A percentile compares a stretch with the other conserved stretches of the same genome.
phyloP scores from a whole-genome alignment of 305 asterid genomes.

The Fraxinus xanthoxyloides region DNA sequence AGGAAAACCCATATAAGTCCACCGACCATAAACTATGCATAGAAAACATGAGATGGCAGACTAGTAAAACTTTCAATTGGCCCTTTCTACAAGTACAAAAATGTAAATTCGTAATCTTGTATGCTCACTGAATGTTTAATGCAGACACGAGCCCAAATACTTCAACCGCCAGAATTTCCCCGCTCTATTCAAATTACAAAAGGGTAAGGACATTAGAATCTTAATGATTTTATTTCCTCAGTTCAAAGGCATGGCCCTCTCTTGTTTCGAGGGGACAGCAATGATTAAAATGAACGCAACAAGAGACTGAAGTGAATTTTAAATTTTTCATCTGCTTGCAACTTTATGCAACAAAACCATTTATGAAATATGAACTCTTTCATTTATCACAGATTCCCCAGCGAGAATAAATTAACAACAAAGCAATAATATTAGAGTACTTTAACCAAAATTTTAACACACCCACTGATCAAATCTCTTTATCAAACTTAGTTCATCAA shows the following conservation, averaged over 20 bases:
- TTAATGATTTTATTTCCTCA: slow-evolving; percentile 3
- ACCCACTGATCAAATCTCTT: not conserved
- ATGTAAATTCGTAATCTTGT: not conserved
- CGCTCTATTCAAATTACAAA: slow-evolving; percentile 27
- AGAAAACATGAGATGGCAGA: slow-evolving; percentile 47
- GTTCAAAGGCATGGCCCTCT: not conserved
- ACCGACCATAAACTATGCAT: slow-evolving; percentile 31
- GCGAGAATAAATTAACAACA: not conserved
- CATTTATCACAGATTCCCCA: not conserved
- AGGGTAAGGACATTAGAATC: slow-evolving; percentile 17
- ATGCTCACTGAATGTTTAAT: not conserved
- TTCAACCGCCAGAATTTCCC: slow-evolving; percentile 22
- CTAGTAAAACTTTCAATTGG: slow-evolving; percentile 18
- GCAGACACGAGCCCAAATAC: slow-evolving; percentile 15
- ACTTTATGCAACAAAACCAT: not conserved
- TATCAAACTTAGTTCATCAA: not conserved
- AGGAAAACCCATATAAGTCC: slow-evolving; percentile 61
- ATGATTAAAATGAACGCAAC: not conserved
- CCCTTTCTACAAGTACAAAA: slow-evolving; percentile 5
- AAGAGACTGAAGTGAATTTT: not conserved
- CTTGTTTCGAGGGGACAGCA: not conserved
- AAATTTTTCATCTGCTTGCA: not conserved
- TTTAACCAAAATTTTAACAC: not conserved
- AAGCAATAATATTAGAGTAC: not conserved
- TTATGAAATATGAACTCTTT: not conserved